Evolutionary conservation across 139 green algal species (phyloP), one percentile per base, ranked within the genome.

Genomic region (Chlorella sp.): DNA sequence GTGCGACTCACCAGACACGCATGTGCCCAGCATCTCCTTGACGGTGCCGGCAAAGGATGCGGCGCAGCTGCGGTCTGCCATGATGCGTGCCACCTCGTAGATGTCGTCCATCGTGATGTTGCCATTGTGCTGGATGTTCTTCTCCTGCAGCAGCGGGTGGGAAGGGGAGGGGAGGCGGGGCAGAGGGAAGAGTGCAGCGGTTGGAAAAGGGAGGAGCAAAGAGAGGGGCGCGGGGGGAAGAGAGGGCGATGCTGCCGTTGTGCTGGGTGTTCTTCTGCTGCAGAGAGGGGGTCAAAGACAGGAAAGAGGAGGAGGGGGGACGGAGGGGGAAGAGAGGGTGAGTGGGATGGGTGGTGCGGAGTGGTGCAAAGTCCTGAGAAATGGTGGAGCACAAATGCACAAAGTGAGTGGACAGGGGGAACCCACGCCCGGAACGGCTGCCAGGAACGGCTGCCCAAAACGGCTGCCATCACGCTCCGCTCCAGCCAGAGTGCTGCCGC

Each of bases 1-100:
- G n/a, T n/a, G n/a, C n/a, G n/a, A 3, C 83, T 80, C 83, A 88
- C 83, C 83, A 9, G 96, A 98, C 71, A 98, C 94, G 81, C 95
- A 97, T 42, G 98, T 99, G 85, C 98, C 98, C 78, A 99, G 92
- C 82, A 99, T 99, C 95, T 99, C 98, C 96, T 99, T 99, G 91
- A 98, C 97, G 40, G 96, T 98, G 91, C 98, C 98, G 12, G 93
- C 88, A 39, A 99, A 94, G 32, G 94, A 88, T 89, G 95, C 95
- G n/a, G 98, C 98, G 91, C 96, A 99, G 92, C 93, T 97, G 40
- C 98, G 93, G 81, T 97, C 95, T 68, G 95, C 91, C 98, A 99
- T 99, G 78, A 99, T 91, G 85, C 98, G 96, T 2, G 98, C 98
- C 85, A 99, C 97, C 94, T 99, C 97, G 76, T 98, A 96, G 69